These are phyloP conservation scores for Microcos paniculata DNA, from an alignment of 345 rosid species.

Conservation along the genomic window DNA sequence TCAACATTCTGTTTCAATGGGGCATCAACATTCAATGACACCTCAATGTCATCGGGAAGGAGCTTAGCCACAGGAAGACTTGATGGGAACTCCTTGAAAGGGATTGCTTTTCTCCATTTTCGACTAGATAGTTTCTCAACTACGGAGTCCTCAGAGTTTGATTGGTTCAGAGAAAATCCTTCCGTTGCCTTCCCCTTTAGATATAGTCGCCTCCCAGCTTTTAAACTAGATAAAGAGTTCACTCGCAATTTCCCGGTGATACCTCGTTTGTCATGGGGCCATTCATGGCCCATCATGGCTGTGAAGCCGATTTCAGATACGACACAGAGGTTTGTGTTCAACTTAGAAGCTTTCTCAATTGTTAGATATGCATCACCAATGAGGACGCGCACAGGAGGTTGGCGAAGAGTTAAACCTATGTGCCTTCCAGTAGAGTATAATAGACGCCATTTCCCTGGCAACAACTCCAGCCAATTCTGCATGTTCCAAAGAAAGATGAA, in stretches of 20 bases:
- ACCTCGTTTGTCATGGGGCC: slow-evolving; percentile 85
- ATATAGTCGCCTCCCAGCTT: slow-evolving; percentile 68
- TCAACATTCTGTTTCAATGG: slow-evolving; percentile 40
- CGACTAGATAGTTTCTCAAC: slow-evolving; percentile 53
- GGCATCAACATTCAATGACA: slow-evolving; percentile 46
- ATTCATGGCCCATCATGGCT: slow-evolving; percentile 50
- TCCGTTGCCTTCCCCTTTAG: slow-evolving; percentile 55
- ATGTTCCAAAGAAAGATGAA: slow-evolving; percentile 11
- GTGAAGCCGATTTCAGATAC: slow-evolving; percentile 62
- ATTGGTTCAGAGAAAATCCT: slow-evolving; percentile 45
- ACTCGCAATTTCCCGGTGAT: slow-evolving; percentile 55
- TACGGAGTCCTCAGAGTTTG: slow-evolving; percentile 44
- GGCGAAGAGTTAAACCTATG: slow-evolving; percentile 86
- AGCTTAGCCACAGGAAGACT: slow-evolving; percentile 89
- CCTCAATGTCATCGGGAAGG: slow-evolving; percentile 51
- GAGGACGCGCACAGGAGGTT: slow-evolving; percentile 68
- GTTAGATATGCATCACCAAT: slow-evolving; percentile 66
- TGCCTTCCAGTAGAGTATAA: slow-evolving; percentile 85
- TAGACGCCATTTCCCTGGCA: slow-evolving; percentile 91
- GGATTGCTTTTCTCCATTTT: slow-evolving; percentile 72
- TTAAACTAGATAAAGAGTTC: slow-evolving; percentile 48
- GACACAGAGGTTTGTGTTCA: slow-evolving; percentile 39
- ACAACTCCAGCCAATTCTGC: slow-evolving; percentile 81
- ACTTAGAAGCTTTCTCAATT: slow-evolving; percentile 40
- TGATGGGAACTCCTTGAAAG: slow-evolving; percentile 77